Percentiles rank a stretch among this genome's conserved stretches.
Conservation (phyloP, 2,329 filamentous ascomycete genomes). For the Xenosphaeropsis pyriputrescens region DNA sequence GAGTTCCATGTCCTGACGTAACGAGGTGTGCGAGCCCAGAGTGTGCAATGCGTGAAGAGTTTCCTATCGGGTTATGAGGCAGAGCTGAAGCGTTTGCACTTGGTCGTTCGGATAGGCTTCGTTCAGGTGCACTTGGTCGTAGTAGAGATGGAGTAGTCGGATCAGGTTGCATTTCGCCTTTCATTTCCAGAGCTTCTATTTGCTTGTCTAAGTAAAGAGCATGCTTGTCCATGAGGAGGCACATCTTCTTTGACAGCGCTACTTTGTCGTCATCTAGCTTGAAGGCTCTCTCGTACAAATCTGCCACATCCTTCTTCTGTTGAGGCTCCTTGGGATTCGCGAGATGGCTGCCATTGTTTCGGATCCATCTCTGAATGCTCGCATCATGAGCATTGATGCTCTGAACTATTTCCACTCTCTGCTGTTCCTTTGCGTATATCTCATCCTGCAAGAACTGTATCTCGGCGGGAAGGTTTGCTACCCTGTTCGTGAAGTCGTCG, state of each 20-base stretch:
- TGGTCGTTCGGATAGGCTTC: conserved; percentile 16
- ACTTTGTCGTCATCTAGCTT: conserved; percentile 64
- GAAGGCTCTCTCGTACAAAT: conserved; percentile 55
- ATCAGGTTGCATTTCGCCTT: conserved; percentile 32
- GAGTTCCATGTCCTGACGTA: conserved; percentile 6
- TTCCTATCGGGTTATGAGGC: conserved; percentile 11
- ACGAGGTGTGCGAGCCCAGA: conserved; percentile 15
- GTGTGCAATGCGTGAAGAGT: conserved; percentile 9
- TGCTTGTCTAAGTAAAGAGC: conserved; percentile 45
- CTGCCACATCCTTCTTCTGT: conserved; percentile 48
- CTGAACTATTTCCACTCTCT: conserved; percentile 53
- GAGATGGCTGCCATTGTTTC: conserved; percentile 57
- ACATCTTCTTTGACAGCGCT: conserved; percentile 48
- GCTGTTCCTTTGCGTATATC: conserved; percentile 64
- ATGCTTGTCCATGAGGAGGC: conserved; percentile 46
- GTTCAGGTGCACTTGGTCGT: conserved; percentile 40
- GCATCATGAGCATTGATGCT: conserved; percentile 58
- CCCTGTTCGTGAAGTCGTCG: conserved; percentile 63
- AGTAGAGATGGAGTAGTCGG: conserved; percentile 48
- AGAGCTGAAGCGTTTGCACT: conserved; percentile 7
- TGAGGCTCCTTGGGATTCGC: conserved; percentile 62
- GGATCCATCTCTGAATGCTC: conserved; percentile 71
- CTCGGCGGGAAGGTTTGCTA: conserved; percentile 69
- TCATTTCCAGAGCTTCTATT: conserved; percentile 45
- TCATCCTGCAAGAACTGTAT: conserved; percentile 75